Base-by-base conservation (phyloP, 208 protist species). In the Endotrypanum monterogeii region DNA sequence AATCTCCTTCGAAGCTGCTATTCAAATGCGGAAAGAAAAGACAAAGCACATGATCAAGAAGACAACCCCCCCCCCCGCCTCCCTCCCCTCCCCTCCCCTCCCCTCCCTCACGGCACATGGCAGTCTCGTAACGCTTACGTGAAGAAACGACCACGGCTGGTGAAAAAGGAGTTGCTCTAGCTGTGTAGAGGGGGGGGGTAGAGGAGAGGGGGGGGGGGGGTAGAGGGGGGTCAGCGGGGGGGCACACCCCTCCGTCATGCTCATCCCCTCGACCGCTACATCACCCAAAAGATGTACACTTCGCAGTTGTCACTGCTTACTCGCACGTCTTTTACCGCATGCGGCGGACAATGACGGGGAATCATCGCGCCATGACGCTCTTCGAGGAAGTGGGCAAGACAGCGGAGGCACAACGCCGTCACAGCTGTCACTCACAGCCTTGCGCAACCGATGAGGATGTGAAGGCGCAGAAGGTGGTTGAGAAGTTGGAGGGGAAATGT, bases 391-490 rank as follows among this genome's bases (percentile, higher is more conserved):
- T 30, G 48, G 28, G 48, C 48, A 35, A 23, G 6, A 5, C 51
- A 28, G 52, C 37, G 41, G 67, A 51, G 48, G 51, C 25, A 28
- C 48, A 14, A n/a, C 37, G 30, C 25, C 52, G 30, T 60, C 51
- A 51, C 67, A 23, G 32, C 52, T 56, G 25, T 58, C 67, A 11
- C 52, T 50, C 11, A 71, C 12, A 39, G 67, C 67, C 51, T 48
- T 39, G 50, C 58, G 67, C 28, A 71, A 25, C 3, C 67, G 67
- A 71, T 58, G 30, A 14, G 56, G 67, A 23, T 50, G 67, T 52
- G 23, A 20, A 3, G 16, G 62, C 62, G n/a, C 25, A 46, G 41
- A 8, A 39, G 25, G 5, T 30, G 48, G 37, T 6, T 9, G 25
- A 30, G 30, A 30, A 28, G 35, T 12, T 20, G n/a, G 41, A 35